Evolutionary conservation across 345 rosid species (phyloP).

Genomic region (Brassica juncea): DNA sequence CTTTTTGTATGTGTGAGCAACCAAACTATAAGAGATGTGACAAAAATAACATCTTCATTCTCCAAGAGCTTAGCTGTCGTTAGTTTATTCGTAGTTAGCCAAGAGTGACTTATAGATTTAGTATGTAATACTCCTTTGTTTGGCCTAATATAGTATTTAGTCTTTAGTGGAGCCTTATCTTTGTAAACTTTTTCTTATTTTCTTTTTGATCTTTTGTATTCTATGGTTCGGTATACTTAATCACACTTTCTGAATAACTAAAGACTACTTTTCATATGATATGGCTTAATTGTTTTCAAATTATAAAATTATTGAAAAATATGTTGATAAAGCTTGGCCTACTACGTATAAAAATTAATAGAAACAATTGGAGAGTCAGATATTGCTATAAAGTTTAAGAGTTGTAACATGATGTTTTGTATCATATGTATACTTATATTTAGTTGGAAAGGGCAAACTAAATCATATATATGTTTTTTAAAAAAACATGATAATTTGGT

Average conservation of each 20-base stretch:
- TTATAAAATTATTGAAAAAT: neutral
- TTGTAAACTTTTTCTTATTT: slow-evolving; percentile 17
- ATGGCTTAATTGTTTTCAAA: slow-evolving; percentile 16
- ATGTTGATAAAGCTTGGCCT: slow-evolving; percentile 20
- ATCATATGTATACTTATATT: neutral
- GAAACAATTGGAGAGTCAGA: slow-evolving; percentile 9
- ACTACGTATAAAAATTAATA: neutral
- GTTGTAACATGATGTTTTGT: slow-evolving; percentile 7
- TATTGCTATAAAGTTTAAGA: slow-evolving; percentile 6
- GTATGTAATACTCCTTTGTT: slow-evolving; percentile 25
- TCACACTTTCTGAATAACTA: slow-evolving; percentile 20
- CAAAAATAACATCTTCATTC: slow-evolving; percentile 13
- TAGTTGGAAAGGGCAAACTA: neutral
- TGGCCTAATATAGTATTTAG: slow-evolving; percentile 36
- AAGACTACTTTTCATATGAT: slow-evolving; percentile 25
- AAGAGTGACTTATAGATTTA: slow-evolving; percentile 8
- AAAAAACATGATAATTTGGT: neutral
- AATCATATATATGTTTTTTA: neutral
- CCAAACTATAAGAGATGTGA: slow-evolving; percentile 6
- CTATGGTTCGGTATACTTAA: slow-evolving; percentile 35
- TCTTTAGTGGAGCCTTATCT: slow-evolving; percentile 39
- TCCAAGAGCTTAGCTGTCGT: slow-evolving; percentile 18
- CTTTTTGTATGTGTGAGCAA: neutral
- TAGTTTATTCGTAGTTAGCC: slow-evolving; percentile 11
- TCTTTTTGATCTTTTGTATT: slow-evolving; percentile 18